Base-by-base conservation (phyloP, 140 eudicot species). In the Artemisia princeps region DNA sequence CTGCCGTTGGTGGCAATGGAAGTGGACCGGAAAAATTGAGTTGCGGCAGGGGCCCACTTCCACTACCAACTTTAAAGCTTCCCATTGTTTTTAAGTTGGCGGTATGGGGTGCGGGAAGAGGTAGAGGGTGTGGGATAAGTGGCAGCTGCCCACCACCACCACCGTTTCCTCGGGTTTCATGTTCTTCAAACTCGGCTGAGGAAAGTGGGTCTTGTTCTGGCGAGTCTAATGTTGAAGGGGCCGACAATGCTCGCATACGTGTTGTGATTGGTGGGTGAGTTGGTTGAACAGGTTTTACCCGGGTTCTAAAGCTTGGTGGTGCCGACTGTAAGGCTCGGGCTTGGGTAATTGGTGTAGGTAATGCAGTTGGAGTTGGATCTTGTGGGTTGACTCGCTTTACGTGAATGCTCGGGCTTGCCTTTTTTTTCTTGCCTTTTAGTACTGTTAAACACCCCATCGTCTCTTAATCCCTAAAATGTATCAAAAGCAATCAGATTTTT, bases 391-490 rank as follows among this genome's bases (percentile, higher is more conserved):
- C 80, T n/a, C 85, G 88, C 62, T 81, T 87, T 14, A 79, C 81
- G 23, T 73, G 77, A 65, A 76, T 67, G 60, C 75, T 75, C 61
- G 82, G 84, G 69, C 79, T 85, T 2, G 82, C 46, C 11, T 82
- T 87, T 71, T 91, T 91, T 80, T 91, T 91, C 85, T 79, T 91
- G 67, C 94, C 73, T 78, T 79, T 91, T 64, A 84, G 72, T 54
- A 85, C 95, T 14, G 84, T 78, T 66, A 91, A 87, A 67, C 97
- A 91, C 7, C 96, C 96, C 96, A 89, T 89, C 15, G 64, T 73
- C 45, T 60, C 49, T 16, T 28, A 24, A 69, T 62, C 10, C 59
- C 83, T 78, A 73, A 46, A 64, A 54, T 67, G 44, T 23, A 58
- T 74, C 6, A 67, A 68, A 20, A 52, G 10, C 60, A 44, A 30